Conservation (phyloP, 148 eudicot species). For the Gaultheria prostrata region DNA sequence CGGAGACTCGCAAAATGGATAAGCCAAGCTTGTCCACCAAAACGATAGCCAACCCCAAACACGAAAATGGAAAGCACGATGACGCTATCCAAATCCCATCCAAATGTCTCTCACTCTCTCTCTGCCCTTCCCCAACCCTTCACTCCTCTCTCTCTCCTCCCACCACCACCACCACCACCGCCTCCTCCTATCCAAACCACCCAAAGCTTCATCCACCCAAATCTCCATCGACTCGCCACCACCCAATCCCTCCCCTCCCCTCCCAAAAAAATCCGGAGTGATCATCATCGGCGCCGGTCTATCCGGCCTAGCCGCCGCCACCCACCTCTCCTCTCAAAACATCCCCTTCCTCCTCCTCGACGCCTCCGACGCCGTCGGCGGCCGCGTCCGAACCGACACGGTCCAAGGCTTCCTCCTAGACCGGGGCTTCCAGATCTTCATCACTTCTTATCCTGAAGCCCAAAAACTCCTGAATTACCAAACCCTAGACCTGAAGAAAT, state of each 20-base stretch:
- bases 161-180: slow-evolving; percentile 12
- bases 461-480: slow-evolving; percentile 56
- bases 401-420: slow-evolving; percentile 87
- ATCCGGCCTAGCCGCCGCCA: slow-evolving; percentile 84
- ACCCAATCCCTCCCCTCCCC: slow-evolving; percentile 6
- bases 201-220: slow-evolving; percentile 24
- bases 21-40: not conserved
- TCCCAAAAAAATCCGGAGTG: slow-evolving; percentile 28
- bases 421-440: slow-evolving; percentile 97
- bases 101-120: slow-evolving; percentile 28
- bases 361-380: slow-evolving; percentile 78
- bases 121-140: slow-evolving; percentile 21
- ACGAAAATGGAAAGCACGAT: not conserved
- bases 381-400: slow-evolving; percentile 85
- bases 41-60: slow-evolving; percentile 4
- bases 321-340: slow-evolving; percentile 44
- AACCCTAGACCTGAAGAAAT: slow-evolving; percentile 53
- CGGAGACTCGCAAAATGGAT: not conserved
- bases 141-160: slow-evolving; percentile 13
- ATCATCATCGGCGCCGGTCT: slow-evolving; percentile 87
- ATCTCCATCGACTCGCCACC: slow-evolving; percentile 28
- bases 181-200: slow-evolving; percentile 23
- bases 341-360: slow-evolving; percentile 79
- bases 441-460: slow-evolving; percentile 91
- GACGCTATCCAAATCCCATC: slow-evolving; percentile 2